Evolutionary conservation across 129 eudicot species (phyloP), one percentile per base, ranked within the genome.

Genomic region (Flaveria linearis): DNA sequence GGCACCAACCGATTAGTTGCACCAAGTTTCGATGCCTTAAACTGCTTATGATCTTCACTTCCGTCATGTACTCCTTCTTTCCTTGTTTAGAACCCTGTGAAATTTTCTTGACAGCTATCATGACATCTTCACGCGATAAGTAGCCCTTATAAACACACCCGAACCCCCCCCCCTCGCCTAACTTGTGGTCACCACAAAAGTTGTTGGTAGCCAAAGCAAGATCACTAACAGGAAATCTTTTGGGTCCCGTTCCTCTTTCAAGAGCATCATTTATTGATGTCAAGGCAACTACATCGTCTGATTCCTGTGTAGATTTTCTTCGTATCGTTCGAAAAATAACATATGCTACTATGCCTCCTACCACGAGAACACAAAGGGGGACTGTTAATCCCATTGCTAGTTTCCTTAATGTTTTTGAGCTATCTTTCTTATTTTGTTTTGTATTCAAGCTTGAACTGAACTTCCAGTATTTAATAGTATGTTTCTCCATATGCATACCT

Each of bases 11-110:
- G 4, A 82, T 64, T 16, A 85, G 84, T 64, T 80, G 82, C 20
- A 85, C 92, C 65, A 85, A 65, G 58, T 89, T 89, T 20, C 82
- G 72, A 72, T 84, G 96, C 68, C 91, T 82, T 63, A 89, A 53
- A 58, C 76, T 33, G 55, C 89, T 85, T 16, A 80, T 85, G 45
- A 80, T 81, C 82, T 82, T 88, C 4, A 88, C 84, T 75, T 85
- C 92, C 0, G 89, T 66, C n/a, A 77, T 33, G 63, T 80, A 88
- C 70, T 88, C 84, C 70, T 83, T 85, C 43, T 77, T 85, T 43
- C 92, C 92, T 25, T 88, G 92, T 25, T 58, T 80, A 7, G 92
- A 85, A 9, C 84, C 82, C 20, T 72, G 76, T 4, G 85, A 85
- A 7, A 83, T 67, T 51, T 83, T 88, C 81, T 88, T 88, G 41